phyloP scores from a whole-genome alignment of 345 rosid species.

The Laguncularia racemosa region DNA sequence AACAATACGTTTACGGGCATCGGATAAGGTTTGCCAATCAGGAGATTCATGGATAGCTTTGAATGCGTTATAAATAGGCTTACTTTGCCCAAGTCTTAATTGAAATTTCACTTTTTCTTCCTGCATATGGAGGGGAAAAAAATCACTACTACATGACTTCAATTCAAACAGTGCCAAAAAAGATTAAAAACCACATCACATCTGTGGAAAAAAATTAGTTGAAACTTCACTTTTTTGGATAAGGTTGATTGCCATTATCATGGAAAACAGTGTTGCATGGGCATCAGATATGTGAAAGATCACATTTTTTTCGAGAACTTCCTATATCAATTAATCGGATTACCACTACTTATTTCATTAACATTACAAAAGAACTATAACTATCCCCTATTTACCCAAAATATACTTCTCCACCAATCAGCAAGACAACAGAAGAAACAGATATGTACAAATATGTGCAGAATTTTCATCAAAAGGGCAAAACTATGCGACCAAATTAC shows the following conservation, averaged over 20 bases:
- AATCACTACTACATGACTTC: conserved; percentile 4
- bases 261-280: too few species aligned
- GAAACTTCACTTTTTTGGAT: too few species aligned
- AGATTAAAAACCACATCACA: background rate
- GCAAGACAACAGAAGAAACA: too few species aligned
- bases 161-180: background rate
- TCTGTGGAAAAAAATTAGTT: background rate
- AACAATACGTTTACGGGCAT: conserved; percentile 66
- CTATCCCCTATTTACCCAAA: too few species aligned
- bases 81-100: conserved; percentile 75
- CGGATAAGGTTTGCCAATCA: conserved; percentile 51
- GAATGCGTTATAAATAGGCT: conserved; percentile 69
- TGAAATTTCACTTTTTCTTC: conserved; percentile 70
- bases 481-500: conserved; percentile 15
- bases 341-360: background rate
- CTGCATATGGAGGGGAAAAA: conserved; percentile 26
- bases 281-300: background rate
- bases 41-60: conserved; percentile 63
- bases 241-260: too few species aligned
- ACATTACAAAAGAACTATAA: too few species aligned
- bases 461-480: background rate
- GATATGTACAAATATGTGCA: too few species aligned
- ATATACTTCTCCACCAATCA: too few species aligned
- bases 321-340: background rate
- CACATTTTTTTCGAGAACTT: too few species aligned